Evolutionary conservation across 495 filamentous ascomycete genomes (phyloP).

Genomic region (Immersiella caudata): DNA sequence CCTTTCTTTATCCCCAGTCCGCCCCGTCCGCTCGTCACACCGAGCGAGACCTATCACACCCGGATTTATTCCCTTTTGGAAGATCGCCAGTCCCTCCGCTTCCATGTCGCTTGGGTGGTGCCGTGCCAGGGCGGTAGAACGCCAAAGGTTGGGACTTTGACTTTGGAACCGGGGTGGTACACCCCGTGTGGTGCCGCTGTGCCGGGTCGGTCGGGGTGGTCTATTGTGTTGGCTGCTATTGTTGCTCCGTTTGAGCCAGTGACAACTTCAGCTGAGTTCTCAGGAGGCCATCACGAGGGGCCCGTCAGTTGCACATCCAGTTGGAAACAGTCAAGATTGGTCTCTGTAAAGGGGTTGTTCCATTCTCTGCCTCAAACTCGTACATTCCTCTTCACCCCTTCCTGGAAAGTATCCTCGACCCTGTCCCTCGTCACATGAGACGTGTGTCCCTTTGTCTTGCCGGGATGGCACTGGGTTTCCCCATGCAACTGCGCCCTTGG

Average conservation of each 20-base stretch:
- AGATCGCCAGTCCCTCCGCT: not conserved
- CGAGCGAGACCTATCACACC: not conserved
- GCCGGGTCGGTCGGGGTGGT: not conserved
- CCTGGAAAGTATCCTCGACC: not conserved
- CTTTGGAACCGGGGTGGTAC: no score
- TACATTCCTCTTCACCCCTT: not conserved
- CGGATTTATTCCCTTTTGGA: not conserved
- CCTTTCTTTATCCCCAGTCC: not conserved
- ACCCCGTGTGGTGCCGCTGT: not conserved
- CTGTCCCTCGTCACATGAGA: not conserved
- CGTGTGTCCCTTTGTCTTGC: not conserved
- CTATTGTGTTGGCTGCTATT: not conserved
- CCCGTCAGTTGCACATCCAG: not conserved
- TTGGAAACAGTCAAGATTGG: not conserved
- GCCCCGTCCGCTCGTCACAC: not conserved
- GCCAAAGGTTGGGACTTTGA: not conserved
- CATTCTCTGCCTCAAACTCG: not conserved
- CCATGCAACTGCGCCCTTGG: not conserved
- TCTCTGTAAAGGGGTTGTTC: not conserved
- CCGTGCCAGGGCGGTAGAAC: not conserved
- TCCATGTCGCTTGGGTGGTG: not conserved
- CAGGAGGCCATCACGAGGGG: not conserved
- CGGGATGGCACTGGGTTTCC: not conserved
- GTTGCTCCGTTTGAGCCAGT: no score
- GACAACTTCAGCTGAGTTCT: not conserved